Conservation (phyloP, 1,284 basidiomycete genomes). For the Porogramme epimiltina region DNA sequence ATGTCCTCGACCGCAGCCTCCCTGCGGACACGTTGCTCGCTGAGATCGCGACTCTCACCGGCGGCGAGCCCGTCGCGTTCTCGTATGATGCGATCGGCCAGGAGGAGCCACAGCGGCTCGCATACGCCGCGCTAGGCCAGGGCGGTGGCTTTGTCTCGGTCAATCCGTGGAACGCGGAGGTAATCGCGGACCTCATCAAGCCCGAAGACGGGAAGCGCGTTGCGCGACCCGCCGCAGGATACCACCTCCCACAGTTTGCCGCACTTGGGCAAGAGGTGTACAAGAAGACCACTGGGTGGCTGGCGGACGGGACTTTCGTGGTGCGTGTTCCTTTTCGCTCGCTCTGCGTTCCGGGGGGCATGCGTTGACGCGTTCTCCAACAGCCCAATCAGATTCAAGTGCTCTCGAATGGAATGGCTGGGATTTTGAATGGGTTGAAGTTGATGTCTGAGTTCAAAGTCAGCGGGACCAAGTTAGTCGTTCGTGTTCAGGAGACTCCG, state of each 20-base stretch:
- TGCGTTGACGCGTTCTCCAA: too few species aligned
- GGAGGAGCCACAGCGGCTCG: conserved; percentile 20
- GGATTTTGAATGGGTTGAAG: conserved; percentile 44
- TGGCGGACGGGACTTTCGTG: not conserved
- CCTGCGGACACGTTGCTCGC: conserved; percentile 1
- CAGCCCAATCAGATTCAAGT: conserved; percentile 37
- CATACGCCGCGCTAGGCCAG: conserved; percentile 26
- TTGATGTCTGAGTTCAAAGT: conserved; percentile 41
- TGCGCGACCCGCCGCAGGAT: not conserved
- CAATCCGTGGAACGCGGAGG: not conserved
- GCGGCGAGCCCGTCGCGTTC: conserved; percentile 11
- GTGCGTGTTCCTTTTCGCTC: too few species aligned
- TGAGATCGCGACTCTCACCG: conserved; percentile 7
- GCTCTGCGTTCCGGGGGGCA: too few species aligned
- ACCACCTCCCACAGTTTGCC: not conserved
- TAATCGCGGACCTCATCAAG: not conserved
- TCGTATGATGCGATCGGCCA: conserved; percentile 28
- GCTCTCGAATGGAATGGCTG: conserved; percentile 45
- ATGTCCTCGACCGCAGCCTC: conserved; percentile 24
- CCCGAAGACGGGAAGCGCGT: not conserved
- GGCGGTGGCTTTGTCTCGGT: conserved; percentile 15
- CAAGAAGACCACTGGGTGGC: not conserved
- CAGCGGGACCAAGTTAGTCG: conserved; percentile 53
- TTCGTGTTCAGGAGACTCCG: conserved; percentile 44
- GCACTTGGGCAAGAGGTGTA: not conserved